Conservation (phyloP, 2,329 filamentous ascomycete genomes). For the Aschersonia sp. region DNA sequence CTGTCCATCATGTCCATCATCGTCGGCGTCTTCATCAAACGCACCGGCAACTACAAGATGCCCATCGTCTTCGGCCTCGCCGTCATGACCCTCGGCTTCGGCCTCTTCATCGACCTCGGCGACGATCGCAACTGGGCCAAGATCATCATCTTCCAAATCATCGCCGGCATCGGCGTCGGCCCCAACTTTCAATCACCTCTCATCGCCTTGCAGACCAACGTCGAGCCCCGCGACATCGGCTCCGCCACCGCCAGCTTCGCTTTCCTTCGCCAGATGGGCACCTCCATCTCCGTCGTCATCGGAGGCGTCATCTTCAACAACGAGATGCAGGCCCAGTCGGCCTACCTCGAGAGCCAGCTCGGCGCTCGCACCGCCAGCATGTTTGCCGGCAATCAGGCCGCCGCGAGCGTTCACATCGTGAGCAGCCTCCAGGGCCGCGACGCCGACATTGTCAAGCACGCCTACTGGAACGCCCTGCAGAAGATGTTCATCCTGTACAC, state of each 20-base stretch:
- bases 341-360: conserved; percentile 31
- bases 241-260: conserved; percentile 52
- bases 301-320: conserved; percentile 74
- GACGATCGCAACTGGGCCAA: conserved; percentile 38
- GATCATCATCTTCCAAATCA: conserved; percentile 45
- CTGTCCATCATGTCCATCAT: conserved; percentile 47
- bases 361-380: conserved; percentile 31
- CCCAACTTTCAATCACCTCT: conserved; percentile 57
- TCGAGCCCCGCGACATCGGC: conserved; percentile 50
- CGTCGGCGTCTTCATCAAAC: conserved; percentile 42
- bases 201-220: conserved; percentile 51
- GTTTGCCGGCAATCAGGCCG: conserved; percentile 45
- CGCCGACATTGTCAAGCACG: conserved; percentile 24
- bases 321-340: conserved; percentile 44
- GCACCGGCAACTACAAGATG: conserved; percentile 51
- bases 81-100: conserved; percentile 50
- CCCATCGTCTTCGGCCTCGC: conserved; percentile 44
- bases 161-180: conserved; percentile 50
- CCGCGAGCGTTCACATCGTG: conserved; percentile 45
- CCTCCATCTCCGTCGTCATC: conserved; percentile 53
- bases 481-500: conserved; percentile 46
- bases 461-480: conserved; percentile 34
- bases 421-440: conserved; percentile 31
- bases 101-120: conserved; percentile 48
- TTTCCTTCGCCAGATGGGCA: conserved; percentile 56